Conservation (phyloP, 2,329 filamentous ascomycete species). For the Nemania sp. region DNA sequence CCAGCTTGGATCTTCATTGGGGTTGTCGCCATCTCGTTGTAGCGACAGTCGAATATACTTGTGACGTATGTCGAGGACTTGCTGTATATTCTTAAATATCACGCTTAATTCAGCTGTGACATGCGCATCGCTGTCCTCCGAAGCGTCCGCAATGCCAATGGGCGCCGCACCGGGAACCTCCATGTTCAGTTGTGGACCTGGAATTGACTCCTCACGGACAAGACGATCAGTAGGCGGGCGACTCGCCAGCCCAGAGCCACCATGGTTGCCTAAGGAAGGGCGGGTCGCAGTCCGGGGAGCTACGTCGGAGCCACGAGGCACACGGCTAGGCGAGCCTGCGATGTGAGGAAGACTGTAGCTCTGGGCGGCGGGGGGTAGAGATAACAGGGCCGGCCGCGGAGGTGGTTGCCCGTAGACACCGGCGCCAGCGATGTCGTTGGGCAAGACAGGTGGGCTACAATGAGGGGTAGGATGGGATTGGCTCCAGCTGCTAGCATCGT, state of each 20-base stretch:
- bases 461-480: slow-evolving; percentile 49
- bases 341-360: slow-evolving; percentile 42
- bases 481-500: slow-evolving; percentile 44
- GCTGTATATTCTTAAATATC: slow-evolving; percentile 90
- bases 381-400: slow-evolving; percentile 37
- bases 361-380: slow-evolving; percentile 36
- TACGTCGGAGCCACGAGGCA: slow-evolving; percentile 29
- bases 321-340: slow-evolving; percentile 29
- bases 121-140: slow-evolving; percentile 73
- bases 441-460: slow-evolving; percentile 50
- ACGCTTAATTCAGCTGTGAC: slow-evolving; percentile 81
- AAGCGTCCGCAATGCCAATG: slow-evolving; percentile 66
- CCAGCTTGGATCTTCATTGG: slow-evolving; percentile 83
- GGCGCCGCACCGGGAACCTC: slow-evolving; percentile 62
- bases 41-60: slow-evolving; percentile 87
- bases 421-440: slow-evolving; percentile 15
- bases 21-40: slow-evolving; percentile 82
- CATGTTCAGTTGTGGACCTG: slow-evolving; percentile 34
- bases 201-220: slow-evolving; percentile 21
- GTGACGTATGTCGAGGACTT: slow-evolving; percentile 82
- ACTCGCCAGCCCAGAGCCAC: slow-evolving; percentile 22
- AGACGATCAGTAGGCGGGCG: slow-evolving; percentile 21
- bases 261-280: slow-evolving; percentile 36
- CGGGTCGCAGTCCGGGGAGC: slow-evolving; percentile 42
- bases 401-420: slow-evolving; percentile 27